Evolutionary conservation across 768 basidiomycete species (phyloP), one percentile per base, ranked within the genome.

Genomic region (Leccinum rimulosum): DNA sequence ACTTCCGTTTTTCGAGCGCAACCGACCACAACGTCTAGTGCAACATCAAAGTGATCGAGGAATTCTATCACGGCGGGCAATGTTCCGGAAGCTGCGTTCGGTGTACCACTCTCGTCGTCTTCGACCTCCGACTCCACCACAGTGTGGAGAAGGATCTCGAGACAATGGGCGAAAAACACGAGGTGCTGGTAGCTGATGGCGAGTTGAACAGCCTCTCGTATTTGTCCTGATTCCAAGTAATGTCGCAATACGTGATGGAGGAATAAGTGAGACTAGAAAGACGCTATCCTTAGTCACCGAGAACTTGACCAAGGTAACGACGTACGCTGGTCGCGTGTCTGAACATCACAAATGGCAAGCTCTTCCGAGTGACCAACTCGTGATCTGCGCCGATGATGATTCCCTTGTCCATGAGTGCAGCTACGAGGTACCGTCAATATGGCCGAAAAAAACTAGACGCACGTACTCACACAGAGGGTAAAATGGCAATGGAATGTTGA

Each of bases 351-450:
- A 97, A 97, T 2, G 94, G 85, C 9, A 98, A 76, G 57, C 87
- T 90, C 27, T 80, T 75, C 55, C 91, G 82, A 15, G 87, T 80
- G 3, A 85, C 87, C 3, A 85, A 83, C 72, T 99, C 96, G 58
- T 95, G 85, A 64, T 98, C 95, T 28, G 90, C 92, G 8, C 96
- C 96, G 64, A 98, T 95, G 63, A 99, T 94, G 64, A 99, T 97
- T 1, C 95, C 96, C 70, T 98, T 99, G 73, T 98, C 95, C 95
- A 98, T 98, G 27, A 99, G 82, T 7, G 95, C 94, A 58, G 96
- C 96, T 98, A 66, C 35, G 50, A 52, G 30, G 43, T 25, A 17
- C 6, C 47, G 48, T 66, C 22, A 65, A 53, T 31, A 38, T 38
- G 22, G 19, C 19, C 43, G 15, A 50, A 12, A 14, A 19, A 43